Base-by-base conservation (phyloP, 306 rosid genomes). In the Vicia villosa region DNA sequence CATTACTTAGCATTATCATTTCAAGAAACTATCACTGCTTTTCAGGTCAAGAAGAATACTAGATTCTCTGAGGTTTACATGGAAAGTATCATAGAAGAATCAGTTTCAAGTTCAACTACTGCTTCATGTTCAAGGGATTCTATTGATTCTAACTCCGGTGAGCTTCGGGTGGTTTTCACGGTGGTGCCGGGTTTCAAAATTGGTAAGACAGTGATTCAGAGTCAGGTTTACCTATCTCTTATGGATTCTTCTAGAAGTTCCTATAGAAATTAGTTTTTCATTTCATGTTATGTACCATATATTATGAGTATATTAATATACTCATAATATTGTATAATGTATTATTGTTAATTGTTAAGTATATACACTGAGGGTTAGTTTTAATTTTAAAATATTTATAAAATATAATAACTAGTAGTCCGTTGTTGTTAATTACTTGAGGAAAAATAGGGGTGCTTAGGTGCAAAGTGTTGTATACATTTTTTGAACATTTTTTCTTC, bases 21-120 rank as follows among this genome's bases (percentile, higher is more conserved):
- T 20, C 75, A 81, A 1, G 86, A 89, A 20, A 84, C 82, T 6
- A 77, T 91, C 1, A 66, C 74, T 0, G 70, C 85, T 34, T 94
- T 94, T 70, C 97, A 88, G 81, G 92, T 87, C 2, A 83, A 78
- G 82, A 91, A 78, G 66, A 79, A 82, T 24, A 22, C 84, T 19
- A 85, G 99, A 45, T 94, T 88, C 85, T 91, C 96, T 8, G 99
- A 94, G 77, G 92, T 94, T 75, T 91, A 83, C 83, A 94, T 91
- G 99, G 97, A 88, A 79, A 78, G 88, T 61, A 88, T 84, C 16
- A 81, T 85, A 0, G 84, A 79, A n/a, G 86, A 80, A 52, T n/a
- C 85, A 0, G 66, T 75, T 75, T 75, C 38, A 34, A 34, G 2
- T 24, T 24, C 75, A 37, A 20, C 62, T 0, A 20, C 62, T 0